Base-by-base conservation (phyloP, 371 early-diverging fungal species). In the Actinomortierella wolfii region DNA sequence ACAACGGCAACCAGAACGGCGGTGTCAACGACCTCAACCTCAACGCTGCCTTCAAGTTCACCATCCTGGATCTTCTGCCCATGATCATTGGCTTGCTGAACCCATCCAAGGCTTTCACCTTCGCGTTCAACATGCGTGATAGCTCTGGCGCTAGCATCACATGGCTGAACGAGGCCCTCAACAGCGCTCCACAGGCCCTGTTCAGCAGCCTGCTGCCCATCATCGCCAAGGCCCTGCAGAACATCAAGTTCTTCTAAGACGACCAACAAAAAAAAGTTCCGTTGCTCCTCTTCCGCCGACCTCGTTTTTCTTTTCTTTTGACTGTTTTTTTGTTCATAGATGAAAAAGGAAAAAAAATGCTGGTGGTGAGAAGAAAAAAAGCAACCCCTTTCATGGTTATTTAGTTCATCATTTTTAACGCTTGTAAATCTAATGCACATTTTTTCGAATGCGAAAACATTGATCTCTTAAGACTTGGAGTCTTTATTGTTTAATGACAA, bases 101-200 rank as follows among this genome's bases (percentile, higher is more conserved):
- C 58, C 64, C 61, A 5, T 42, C 39, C 1, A 15, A 29, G 40
- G 58, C 39, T 63, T 59, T 65, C 62, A n/a, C 54, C 28, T 74
- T 55, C 39, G 49, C 57, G 28, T 73, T 73, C 59, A 56, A 29
- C 11, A 49, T 64, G 54, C 64, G 40, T 29, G 68, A 62, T 1
- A 60, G 58, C n/a, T 47, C 46, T 21, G 76, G 61, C 14, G 59
- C 62, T 34, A 56, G 59, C 52, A 71, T 65, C 65, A 74, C 79
- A 6, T 85, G 85, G 85, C 64, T 82, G 50, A 48, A 76, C 34
- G 70, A 66, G 47, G 81, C 83, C 20, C 78, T 73, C 25, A 66
- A 73, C 48, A 63, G 60, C 6, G 63, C 62, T 7, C 73, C 73
- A 1, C 50, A 24, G 4, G 26, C 53, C 13, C 40, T 73, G 42